Evolutionary conservation across 768 basidiomycete genomes (phyloP), one percentile per base, ranked within the genome.

Genomic region (Pisolithus sp.): DNA sequence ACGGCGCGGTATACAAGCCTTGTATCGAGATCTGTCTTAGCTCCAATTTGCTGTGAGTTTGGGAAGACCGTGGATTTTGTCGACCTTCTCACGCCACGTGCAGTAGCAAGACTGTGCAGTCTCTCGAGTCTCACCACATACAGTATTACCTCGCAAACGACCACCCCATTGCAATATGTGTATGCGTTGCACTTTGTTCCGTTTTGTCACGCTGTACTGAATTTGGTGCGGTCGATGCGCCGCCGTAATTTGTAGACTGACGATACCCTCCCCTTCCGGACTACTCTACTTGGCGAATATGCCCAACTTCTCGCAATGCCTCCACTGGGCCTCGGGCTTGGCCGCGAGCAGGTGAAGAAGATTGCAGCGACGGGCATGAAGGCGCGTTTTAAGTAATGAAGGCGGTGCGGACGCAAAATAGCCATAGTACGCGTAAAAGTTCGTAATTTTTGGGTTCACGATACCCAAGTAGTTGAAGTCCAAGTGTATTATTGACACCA

Each of bases 1-100:
- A 46, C 2, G 46, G 60, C n/a, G 45, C 53, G 2, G 30, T 30
- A 23, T 75, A 79, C 36, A 78, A 78, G 40, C 76, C 73, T 20
- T 81, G 81, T 61, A 77, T 92, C 38, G 90, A 93, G 66, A 83
- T 93, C 40, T 93, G 90, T 62, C 74, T 93, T 26, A 83, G 77
- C 17, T 91, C 89, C 0, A 92, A 92, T 66, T 61, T 92, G 10
- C 56, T 89, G 81, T 86, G 62, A 49, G 83, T 69, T 56, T 26
- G 30, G 30, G 30, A 31, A 15, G 0, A 5, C 34, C 30, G 12
- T n/a, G n/a, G n/a, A n/a, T 31, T 31, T 10, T 31, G 7, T 34
- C 34, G 34, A 34, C 12, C 12, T 5, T 34, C 34, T 34, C 34
- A 34, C 13, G 12, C 34, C 10, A 42, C 12, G 12, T 30, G 15